Percentiles rank a stretch among this genome's conserved stretches.
Evolutionary conservation across 192 early-diverging fungal genomes (phyloP).

Genomic region (Coemansia sp.): DNA sequence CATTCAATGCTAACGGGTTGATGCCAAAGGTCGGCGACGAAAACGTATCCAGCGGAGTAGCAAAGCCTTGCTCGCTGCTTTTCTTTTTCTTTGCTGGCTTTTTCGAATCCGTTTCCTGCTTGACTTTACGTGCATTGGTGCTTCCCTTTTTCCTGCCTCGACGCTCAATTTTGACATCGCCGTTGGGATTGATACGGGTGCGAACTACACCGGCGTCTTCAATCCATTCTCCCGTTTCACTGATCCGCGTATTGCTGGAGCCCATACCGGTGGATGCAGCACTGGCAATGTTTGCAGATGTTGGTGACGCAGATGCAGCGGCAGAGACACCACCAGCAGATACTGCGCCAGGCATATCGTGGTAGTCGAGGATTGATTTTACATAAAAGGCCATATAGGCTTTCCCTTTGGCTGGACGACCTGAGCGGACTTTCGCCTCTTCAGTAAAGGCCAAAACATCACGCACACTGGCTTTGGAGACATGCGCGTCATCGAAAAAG

Average conservation of each 20-base stretch:
- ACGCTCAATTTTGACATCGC: slow-evolving; percentile 41
- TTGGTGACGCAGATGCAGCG: not conserved
- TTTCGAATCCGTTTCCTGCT: not conserved
- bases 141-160: slow-evolving; percentile 50
- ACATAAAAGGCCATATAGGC: slow-evolving; percentile 90
- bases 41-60: no score
- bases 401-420: slow-evolving; percentile 36
- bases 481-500: slow-evolving; percentile 81
- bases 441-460: slow-evolving; percentile 64
- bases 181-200: slow-evolving; percentile 27
- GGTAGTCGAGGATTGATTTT: slow-evolving; percentile 65
- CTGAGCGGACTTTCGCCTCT: slow-evolving; percentile 62
- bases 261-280: slow-evolving; percentile 13
- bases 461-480: slow-evolving; percentile 63
- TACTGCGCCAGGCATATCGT: slow-evolving; percentile 26
- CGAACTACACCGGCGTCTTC: slow-evolving; percentile 39
- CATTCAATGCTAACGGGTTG: not conserved
- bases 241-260: slow-evolving; percentile 22
- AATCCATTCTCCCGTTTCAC: slow-evolving; percentile 26
- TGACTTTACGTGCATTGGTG: slow-evolving; percentile 22
- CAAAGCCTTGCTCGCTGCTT: no score
- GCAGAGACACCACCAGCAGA: not conserved
- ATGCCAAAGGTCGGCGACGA: not conserved
- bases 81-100: not conserved
- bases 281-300: not conserved